phyloP scores from a whole-genome alignment of 1,284 basidiomycete species.

The Ganoderma leucocontextum region DNA sequence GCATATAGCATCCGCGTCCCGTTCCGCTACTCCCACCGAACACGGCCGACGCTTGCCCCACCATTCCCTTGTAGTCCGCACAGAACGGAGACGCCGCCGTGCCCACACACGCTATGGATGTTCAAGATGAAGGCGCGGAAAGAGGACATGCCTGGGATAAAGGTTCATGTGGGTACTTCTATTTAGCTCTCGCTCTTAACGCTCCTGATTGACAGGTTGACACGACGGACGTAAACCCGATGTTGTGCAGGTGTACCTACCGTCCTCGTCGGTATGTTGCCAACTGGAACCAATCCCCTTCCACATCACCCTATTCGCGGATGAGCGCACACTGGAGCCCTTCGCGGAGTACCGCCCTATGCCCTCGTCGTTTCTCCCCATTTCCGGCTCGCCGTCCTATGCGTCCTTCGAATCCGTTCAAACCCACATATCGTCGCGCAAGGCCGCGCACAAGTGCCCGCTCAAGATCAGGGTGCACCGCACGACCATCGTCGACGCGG shows the following conservation, averaged over 20 bases:
- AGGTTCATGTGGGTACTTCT: conserved; percentile 34
- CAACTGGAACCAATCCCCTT: conserved; percentile 42
- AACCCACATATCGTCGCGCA: conserved; percentile 16
- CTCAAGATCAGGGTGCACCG: conserved; percentile 36
- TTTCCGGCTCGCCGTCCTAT: conserved; percentile 27
- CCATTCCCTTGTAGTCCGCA: conserved; percentile 31
- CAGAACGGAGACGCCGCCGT: conserved; percentile 21
- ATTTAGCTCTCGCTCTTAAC: background rate
- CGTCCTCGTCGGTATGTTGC: conserved; percentile 38
- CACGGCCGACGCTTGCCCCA: conserved; percentile 33
- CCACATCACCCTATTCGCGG: conserved; percentile 39
- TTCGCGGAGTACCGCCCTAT: conserved; percentile 38
- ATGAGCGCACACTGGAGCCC: conserved; percentile 37
- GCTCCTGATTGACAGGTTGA: conserved; percentile 12
- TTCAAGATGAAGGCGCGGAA: conserved; percentile 31
- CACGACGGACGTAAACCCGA: background rate
- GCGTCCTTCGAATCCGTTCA: conserved; percentile 29
- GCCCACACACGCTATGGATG: conserved; percentile 36
- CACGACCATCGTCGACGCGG: conserved; percentile 36
- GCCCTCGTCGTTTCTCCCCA: conserved; percentile 40
- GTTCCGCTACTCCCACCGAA: conserved; percentile 31
- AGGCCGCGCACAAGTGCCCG: conserved; percentile 26
- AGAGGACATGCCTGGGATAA: conserved; percentile 22
- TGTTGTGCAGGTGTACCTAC: conserved; percentile 39
- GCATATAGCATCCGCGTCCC: conserved; percentile 25